Conservation (phyloP, 805 yeast genomes). For the Candida sithepensis region DNA sequence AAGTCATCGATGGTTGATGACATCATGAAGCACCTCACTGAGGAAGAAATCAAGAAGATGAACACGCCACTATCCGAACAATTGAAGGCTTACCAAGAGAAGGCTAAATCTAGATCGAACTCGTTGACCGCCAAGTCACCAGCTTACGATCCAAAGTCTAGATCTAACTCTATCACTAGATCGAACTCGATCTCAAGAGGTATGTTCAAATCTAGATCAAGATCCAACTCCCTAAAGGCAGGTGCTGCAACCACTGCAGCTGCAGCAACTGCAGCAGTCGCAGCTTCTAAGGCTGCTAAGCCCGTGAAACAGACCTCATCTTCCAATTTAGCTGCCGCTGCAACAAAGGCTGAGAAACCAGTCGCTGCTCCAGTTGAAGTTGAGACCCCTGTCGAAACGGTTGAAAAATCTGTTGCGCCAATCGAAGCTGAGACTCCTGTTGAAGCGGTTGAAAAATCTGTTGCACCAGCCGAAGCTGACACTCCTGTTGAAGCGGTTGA, state of each 20-base stretch:
- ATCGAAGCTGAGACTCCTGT: neutral
- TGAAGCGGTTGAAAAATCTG: neutral
- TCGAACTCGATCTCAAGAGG: constrained; percentile 15
- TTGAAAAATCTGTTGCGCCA: neutral
- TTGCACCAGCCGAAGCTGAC: neutral
- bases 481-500: neutral
- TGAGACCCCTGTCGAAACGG: neutral
- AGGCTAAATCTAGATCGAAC: constrained; percentile 34
- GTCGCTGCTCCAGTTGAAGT: too few species aligned
- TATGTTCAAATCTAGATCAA: constrained; percentile 16
- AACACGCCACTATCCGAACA: constrained; percentile 27
- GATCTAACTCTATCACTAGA: constrained; percentile 22
- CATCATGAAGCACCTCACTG: constrained; percentile 24
- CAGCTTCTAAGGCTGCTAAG: constrained; percentile 10
- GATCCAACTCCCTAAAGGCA: constrained; percentile 22
- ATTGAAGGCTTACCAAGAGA: constrained; percentile 23
- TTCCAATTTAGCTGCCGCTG: too few species aligned
- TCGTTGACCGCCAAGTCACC: constrained; percentile 45
- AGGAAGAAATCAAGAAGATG: constrained; percentile 27
- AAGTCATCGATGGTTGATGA: constrained; percentile 33
- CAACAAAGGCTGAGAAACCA: too few species aligned
- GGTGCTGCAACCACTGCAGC: constrained; percentile 31
- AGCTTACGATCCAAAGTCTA: constrained; percentile 24
- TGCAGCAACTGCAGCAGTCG: constrained; percentile 31
- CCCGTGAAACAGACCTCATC: constrained; percentile 7